Percentiles rank a stretch among this genome's conserved stretches.
phyloP scores from a whole-genome alignment of 495 filamentous ascomycete genomes.

The Neurospora sp. region DNA sequence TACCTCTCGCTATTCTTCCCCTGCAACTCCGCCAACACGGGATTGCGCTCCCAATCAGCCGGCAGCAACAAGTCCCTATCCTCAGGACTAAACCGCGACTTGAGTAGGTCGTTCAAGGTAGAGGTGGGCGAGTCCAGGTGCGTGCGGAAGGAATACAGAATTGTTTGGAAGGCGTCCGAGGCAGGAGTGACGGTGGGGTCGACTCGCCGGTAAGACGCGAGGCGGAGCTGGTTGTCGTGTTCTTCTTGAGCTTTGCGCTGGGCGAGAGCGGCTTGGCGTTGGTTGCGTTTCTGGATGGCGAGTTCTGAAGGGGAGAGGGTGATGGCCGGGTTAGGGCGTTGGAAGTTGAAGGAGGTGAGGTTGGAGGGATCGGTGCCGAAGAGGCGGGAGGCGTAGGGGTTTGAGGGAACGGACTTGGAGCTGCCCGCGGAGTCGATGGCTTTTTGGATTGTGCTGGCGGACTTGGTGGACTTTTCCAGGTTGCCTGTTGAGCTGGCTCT shows the following conservation, averaged over 20 bases:
- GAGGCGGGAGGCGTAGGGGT: neutral
- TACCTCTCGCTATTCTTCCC: slow-evolving; percentile 10
- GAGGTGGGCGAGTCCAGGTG: slow-evolving; percentile 1
- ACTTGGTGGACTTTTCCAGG: neutral
- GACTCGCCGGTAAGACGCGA: neutral
- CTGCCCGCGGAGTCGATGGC: neutral
- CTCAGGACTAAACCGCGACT: slow-evolving; percentile 5
- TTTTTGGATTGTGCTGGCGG: neutral
- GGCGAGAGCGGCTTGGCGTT: neutral
- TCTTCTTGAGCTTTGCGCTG: neutral
- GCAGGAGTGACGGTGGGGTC: slow-evolving; percentile 9
- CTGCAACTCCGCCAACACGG: slow-evolving; percentile 10
- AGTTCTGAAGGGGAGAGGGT: neutral
- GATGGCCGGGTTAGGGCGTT: neutral
- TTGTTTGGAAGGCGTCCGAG: slow-evolving; percentile 3
- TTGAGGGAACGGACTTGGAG: neutral
- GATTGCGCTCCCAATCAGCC: slow-evolving; percentile 2
- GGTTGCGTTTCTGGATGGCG: neutral
- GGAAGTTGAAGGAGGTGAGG: neutral
- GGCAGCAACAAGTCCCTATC: slow-evolving; percentile 13
- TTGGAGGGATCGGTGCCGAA: neutral
- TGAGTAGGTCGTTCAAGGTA: slow-evolving; percentile 9
- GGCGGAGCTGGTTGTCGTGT: slow-evolving; percentile 1
- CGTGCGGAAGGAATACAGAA: neutral
- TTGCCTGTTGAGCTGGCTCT: neutral